Evolutionary conservation across 805 yeast genomes (phyloP).

Genomic region (Yamadazyma paraphyllophila): DNA sequence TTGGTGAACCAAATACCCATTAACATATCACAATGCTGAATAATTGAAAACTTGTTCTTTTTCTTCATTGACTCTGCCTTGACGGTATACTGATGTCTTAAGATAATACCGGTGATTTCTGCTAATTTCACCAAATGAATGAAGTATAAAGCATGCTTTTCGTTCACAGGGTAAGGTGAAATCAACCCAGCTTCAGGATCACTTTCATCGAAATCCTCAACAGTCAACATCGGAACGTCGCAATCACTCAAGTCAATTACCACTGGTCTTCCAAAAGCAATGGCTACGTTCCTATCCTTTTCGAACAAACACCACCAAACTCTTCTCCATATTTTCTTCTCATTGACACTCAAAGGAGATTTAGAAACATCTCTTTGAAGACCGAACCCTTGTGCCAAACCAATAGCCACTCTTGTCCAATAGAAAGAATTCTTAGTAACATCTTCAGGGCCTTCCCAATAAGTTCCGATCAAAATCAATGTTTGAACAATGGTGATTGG

Average conservation of each 20-base stretch:
- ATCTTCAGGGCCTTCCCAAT: constrained; percentile 74
- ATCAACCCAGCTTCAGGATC: constrained; percentile 28
- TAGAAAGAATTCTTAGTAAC: constrained; percentile 64
- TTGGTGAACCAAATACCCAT: constrained; percentile 75
- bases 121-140: constrained; percentile 64
- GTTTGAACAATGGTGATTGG: constrained; percentile 62
- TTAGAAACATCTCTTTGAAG: constrained; percentile 57
- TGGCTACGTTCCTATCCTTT: constrained; percentile 66
- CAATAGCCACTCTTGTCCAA: constrained; percentile 69
- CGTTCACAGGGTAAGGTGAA: constrained; percentile 45
- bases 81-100: constrained; percentile 68
- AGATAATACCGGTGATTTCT: constrained; percentile 67
- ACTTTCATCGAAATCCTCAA: constrained; percentile 62
- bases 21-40: constrained; percentile 70
- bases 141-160: constrained; percentile 53
- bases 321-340: constrained; percentile 56
- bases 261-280: constrained; percentile 73
- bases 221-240: constrained; percentile 68
- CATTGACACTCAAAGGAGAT: constrained; percentile 38
- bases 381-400: constrained; percentile 74
- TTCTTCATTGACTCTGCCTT: constrained; percentile 57
- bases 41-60: constrained; percentile 41
- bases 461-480: constrained; percentile 58
- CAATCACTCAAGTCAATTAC: constrained; percentile 69
- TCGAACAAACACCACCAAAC: constrained; percentile 78